phyloP scores from a whole-genome alignment of 345 rosid species.

The Euphorbia tirucalli region DNA sequence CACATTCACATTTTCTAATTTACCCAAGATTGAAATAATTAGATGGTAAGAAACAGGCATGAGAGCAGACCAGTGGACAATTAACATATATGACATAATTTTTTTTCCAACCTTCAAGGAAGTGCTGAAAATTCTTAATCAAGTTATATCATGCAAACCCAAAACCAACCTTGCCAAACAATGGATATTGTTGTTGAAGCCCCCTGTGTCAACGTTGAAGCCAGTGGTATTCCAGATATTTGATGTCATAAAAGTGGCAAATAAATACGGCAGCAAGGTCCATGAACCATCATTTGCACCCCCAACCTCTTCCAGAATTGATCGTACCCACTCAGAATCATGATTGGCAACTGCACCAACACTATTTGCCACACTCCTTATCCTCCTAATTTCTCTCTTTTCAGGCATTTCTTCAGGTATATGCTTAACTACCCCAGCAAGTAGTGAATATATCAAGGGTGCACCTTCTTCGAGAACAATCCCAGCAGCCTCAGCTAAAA shows the following conservation, averaged over 20 bases:
- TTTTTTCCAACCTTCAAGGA: neutral
- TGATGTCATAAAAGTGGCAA: slow-evolving; percentile 84
- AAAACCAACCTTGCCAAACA: slow-evolving; percentile 80
- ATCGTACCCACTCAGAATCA: slow-evolving; percentile 95
- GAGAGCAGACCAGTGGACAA: neutral
- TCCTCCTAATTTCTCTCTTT: slow-evolving; percentile 79
- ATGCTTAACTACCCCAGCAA: slow-evolving; percentile 70
- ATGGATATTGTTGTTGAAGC: slow-evolving; percentile 90
- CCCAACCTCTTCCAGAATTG: slow-evolving; percentile 85
- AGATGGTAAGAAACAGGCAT: neutral
- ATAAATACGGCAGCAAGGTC: slow-evolving; percentile 89
- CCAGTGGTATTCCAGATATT: slow-evolving; percentile 84
- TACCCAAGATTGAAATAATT: neutral
- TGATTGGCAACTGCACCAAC: slow-evolving; percentile 61
- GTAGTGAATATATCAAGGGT: slow-evolving; percentile 76
- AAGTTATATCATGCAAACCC: neutral
- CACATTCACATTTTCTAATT: neutral
- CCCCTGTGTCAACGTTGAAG: slow-evolving; percentile 92
- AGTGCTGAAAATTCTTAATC: slow-evolving; percentile 1
- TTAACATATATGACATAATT: neutral
- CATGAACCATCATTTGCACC: slow-evolving; percentile 94
- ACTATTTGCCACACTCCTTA: slow-evolving; percentile 71
- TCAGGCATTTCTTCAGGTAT: slow-evolving; percentile 87
- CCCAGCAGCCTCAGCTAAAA: slow-evolving; percentile 93
- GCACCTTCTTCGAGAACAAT: slow-evolving; percentile 82